phyloP scores from a whole-genome alignment of 1,284 basidiomycete species.

The Serendipita sp. region DNA sequence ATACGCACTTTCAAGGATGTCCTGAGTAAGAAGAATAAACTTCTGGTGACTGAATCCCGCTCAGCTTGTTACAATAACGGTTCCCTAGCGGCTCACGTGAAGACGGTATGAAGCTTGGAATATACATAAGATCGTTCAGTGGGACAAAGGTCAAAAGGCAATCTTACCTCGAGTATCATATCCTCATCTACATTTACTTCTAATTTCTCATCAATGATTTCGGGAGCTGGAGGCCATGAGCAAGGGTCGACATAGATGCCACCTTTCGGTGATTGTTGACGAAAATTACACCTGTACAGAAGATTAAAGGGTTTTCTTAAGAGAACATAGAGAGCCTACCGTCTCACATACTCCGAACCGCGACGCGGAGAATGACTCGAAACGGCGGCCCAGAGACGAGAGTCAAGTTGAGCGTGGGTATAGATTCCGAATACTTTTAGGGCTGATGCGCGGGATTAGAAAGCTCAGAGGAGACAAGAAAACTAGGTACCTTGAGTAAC shows the following conservation, averaged over 20 bases:
- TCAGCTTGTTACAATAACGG: conserved; percentile 6
- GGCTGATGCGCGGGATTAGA: neutral
- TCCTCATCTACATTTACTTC: conserved; percentile 19
- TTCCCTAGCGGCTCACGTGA: conserved; percentile 31
- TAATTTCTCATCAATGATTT: neutral
- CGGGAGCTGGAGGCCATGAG: neutral
- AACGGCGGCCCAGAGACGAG: conserved; percentile 14
- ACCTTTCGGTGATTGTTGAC: neutral
- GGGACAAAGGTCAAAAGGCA: neutral
- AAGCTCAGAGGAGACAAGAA: neutral
- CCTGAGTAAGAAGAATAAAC: conserved; percentile 49
- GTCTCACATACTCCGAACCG: conserved; percentile 14
- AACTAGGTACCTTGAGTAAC: conserved; percentile 11
- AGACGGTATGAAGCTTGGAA: conserved; percentile 36
- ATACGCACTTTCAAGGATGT: conserved; percentile 35
- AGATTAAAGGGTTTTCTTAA: too few relatives aligned
- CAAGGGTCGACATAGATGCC: neutral
- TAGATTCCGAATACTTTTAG: conserved; percentile 16
- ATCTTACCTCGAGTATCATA: conserved; percentile 30
- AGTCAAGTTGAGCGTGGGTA: conserved; percentile 15
- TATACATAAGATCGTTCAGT: neutral
- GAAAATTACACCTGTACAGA: neutral
- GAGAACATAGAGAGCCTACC: conserved; percentile 8
- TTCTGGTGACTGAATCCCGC: conserved; percentile 38
- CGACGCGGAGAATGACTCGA: conserved; percentile 10